A percentile compares a stretch with the other conserved stretches of the same genome.
Conservation (phyloP, 257 asterid genomes). For the Prunella vulgaris region DNA sequence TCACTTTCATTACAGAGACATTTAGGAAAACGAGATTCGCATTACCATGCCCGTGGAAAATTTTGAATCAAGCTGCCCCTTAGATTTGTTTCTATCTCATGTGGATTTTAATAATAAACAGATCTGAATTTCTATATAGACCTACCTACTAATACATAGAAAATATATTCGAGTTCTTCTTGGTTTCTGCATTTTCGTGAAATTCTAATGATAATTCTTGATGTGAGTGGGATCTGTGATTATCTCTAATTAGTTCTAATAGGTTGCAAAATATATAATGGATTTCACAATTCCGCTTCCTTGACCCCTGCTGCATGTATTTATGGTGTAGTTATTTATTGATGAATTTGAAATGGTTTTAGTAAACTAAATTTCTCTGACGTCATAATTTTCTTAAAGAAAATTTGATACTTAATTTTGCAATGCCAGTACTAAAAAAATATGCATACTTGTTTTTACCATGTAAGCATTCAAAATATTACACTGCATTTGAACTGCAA, state of each 20-base stretch:
- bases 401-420: not conserved
- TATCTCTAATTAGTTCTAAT: not conserved
- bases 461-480: not conserved
- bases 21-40: too few relatives aligned
- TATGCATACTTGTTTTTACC: not conserved
- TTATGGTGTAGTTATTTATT: not conserved
- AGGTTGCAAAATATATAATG: conserved; percentile 1
- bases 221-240: not conserved
- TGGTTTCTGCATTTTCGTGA: not conserved
- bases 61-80: too few relatives aligned
- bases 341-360: not conserved
- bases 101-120: too few relatives aligned
- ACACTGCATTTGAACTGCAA: not conserved
- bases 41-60: too few relatives aligned
- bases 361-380: not conserved
- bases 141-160: not conserved
- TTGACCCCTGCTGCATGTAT: not conserved
- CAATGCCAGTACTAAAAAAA: not conserved
- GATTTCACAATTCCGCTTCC: not conserved
- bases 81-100: too few relatives aligned
- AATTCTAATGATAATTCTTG: not conserved
- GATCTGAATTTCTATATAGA: not conserved
- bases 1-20: too few relatives aligned
- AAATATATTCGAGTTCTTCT: not conserved
- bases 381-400: not conserved